Evolutionary conservation across 805 yeast genomes (phyloP), one percentile per base, ranked within the genome.

Genomic region (Candida coquimbonensis): DNA sequence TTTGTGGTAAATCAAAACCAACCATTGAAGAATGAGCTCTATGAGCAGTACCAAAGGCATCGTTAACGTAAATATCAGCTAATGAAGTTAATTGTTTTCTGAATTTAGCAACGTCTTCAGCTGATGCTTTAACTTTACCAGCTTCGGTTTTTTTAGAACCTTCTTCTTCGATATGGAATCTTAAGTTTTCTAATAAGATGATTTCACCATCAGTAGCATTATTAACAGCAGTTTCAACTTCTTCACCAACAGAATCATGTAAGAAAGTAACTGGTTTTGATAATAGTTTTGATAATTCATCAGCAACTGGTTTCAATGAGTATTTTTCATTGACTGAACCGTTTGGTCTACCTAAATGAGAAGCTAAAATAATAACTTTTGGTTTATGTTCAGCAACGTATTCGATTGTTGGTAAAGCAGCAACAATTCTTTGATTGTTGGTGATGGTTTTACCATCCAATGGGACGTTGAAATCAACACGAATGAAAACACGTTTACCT

Each of bases 11-110:
- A 60, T 91, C 90, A 61, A 93, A 78, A 66, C 99, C 99, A 63
- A 93, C 99, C 90, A 93, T 91, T 41, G 99, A 93, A 46, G 97
- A 89, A 78, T 93, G 99, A 53, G 99, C 99, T 79, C 99, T 88
- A 85, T 93, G 99, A 48, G 98, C 97, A 53, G 99, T 93, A 70
- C 99, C 99, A 64, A 93, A 93, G 49, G 97, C 98, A 69, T 93
- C 99, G 75, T 93, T 84, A 68, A 93, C 81, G 78, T 93, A 93
- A 55, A 93, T 96, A 64, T 93, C 99, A 57, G 97, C 98, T 63
- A 93, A 78, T 47, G 89, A 73, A 61, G 96, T 86, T 73, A 93
- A 81, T 66, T 86, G 81, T 63, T 80, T 65, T 81, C 99, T 87
- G 86, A 93, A 93, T 60, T 73, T 78, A 65, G 75, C 82, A 59